These are phyloP conservation scores for Cynara cardunculus DNA, from an alignment of 129 eudicot genomes.

Conservation along the genomic window DNA sequence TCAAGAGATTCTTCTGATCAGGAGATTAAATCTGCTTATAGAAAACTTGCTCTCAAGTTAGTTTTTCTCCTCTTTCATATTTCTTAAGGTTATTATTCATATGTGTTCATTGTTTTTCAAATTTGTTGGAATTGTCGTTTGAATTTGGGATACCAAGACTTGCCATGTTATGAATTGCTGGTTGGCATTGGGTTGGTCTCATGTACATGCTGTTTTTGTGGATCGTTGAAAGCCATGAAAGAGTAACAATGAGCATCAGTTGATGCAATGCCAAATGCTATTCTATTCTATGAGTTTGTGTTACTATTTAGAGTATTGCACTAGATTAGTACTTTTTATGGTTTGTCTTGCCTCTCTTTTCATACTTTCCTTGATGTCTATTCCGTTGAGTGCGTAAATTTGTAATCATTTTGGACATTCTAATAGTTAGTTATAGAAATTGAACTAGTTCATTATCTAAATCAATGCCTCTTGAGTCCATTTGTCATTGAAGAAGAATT, in stretches of 20 bases:
- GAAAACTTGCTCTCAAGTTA: conserved; percentile 98
- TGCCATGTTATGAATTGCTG: background rate
- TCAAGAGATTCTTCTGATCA: conserved; percentile 79
- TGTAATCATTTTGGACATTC: background rate
- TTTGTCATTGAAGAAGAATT: background rate
- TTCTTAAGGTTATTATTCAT: background rate
- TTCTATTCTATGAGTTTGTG: background rate
- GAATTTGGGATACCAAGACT: background rate
- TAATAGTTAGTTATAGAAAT: background rate
- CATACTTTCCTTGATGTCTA: too few relatives aligned
- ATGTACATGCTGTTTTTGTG: background rate
- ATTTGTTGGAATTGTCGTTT: background rate
- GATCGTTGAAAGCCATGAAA: background rate
- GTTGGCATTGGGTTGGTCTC: background rate
- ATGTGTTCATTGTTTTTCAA: background rate
- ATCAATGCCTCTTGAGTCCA: background rate
- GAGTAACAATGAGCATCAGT: background rate
- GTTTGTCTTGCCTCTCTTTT: background rate
- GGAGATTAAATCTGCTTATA: conserved; percentile 88
- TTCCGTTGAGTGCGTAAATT: too few relatives aligned
- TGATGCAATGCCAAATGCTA: background rate
- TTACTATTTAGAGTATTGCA: background rate
- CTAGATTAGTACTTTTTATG: too few relatives aligned
- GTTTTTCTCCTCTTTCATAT: conserved; percentile 1
- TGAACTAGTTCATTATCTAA: background rate